These are phyloP conservation scores for Microbotryomycetes sp. DNA, from an alignment of 1,284 basidiomycete genomes.

Conservation along the genomic window DNA sequence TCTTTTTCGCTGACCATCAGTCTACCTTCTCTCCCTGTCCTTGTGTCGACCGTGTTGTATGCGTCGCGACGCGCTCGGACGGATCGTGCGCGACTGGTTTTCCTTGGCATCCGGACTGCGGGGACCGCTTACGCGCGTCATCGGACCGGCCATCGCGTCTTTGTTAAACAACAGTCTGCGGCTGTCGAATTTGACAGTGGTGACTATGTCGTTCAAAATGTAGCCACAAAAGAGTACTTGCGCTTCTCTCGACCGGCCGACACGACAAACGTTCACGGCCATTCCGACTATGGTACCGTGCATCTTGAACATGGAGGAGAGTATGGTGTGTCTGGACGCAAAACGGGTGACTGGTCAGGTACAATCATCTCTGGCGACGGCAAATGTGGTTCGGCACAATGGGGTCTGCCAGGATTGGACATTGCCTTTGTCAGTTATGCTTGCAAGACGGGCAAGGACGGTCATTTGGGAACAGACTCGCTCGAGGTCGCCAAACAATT, in stretches of 20 bases:
- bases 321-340: neutral
- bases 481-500: slow-evolving; percentile 27
- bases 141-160: too few species aligned
- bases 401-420: neutral
- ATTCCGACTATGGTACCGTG: neutral
- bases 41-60: neutral
- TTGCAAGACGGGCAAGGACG: neutral
- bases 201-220: neutral
- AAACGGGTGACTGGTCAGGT: neutral
- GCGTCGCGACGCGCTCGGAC: neutral
- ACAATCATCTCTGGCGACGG: neutral
- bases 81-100: neutral
- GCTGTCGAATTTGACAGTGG: neutral
- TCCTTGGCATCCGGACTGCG: neutral
- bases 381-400: neutral
- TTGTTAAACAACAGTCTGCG: neutral
- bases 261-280: neutral
- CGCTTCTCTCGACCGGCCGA: neutral
- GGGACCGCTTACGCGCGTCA: too few species aligned
- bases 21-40: neutral
- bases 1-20: too few species aligned
- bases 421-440: neutral
- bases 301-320: neutral
- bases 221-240: neutral
- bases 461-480: slow-evolving; percentile 9